These are phyloP conservation scores for Potentilla sterilis DNA, from an alignment of 306 rosid genomes.

Conservation along the genomic window DNA sequence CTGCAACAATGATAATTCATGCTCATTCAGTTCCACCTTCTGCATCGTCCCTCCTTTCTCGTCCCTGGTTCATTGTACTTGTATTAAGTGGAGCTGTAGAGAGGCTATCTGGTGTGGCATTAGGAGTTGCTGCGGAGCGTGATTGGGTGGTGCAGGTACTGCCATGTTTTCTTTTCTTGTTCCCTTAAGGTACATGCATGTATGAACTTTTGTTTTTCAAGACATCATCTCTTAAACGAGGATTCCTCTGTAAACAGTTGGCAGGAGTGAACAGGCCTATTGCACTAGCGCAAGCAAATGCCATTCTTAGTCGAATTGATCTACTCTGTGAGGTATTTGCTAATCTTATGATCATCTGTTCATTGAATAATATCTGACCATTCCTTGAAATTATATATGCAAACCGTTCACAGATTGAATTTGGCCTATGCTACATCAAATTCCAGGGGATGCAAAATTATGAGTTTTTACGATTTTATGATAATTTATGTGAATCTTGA, in stretches of 20 bases:
- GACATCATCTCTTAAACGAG: conserved; percentile 9
- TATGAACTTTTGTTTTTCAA: neutral
- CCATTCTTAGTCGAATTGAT: conserved; percentile 83
- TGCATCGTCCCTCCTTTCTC: conserved; percentile 56
- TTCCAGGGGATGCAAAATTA: neutral
- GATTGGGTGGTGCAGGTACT: conserved; percentile 97
- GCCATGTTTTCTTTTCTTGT: conserved; percentile 26
- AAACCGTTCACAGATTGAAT: neutral
- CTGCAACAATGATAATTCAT: conserved; percentile 69
- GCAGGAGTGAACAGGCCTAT: conserved; percentile 93
- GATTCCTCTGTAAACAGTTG: conserved; percentile 50
- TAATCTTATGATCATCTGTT: conserved; percentile 3
- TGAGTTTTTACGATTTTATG: neutral
- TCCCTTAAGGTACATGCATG: conserved; percentile 23
- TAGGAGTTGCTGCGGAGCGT: conserved; percentile 92
- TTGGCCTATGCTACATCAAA: conserved; percentile 9
- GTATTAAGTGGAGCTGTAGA: conserved; percentile 83
- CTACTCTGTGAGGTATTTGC: conserved; percentile 83
- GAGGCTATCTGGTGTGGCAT: conserved; percentile 76
- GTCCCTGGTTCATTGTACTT: conserved; percentile 80
- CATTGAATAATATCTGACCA: conserved; percentile 13
- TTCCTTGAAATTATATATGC: neutral
- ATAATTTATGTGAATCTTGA: conserved; percentile 6
- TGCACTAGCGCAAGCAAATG: conserved; percentile 94
- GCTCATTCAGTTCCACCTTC: conserved; percentile 65